Percentiles rank a stretch among this genome's conserved stretches.
Evolutionary conservation across 768 basidiomycete genomes (phyloP).

Genomic region (Serendipita indica): DNA sequence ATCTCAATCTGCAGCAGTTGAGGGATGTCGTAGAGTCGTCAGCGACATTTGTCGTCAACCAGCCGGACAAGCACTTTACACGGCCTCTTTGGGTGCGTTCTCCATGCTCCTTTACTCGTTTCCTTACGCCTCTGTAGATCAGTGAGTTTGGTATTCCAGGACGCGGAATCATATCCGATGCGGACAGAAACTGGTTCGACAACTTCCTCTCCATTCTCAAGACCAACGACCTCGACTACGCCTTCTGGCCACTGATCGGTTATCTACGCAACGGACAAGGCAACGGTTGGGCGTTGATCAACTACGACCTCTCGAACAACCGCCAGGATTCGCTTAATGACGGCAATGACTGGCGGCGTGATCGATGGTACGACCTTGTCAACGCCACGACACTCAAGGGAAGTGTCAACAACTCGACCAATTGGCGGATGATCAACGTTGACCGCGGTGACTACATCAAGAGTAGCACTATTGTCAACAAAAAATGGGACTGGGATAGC

Average conservation of each 20-base stretch:
- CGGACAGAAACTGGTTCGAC: neutral
- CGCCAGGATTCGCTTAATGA: neutral
- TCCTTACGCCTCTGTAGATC: neutral
- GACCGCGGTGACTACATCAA: constrained; percentile 11
- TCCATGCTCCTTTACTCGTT: no score
- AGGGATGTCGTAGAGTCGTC: neutral
- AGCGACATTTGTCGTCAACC: constrained; percentile 8
- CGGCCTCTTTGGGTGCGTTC: constrained; percentile 7
- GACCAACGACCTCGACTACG: constrained; percentile 10
- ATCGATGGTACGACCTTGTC: neutral
- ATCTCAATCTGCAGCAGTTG: constrained; percentile 1
- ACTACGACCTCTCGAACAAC: neutral
- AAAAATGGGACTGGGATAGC: constrained; percentile 10
- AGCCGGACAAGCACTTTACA: constrained; percentile 1
- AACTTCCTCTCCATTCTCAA: constrained; percentile 8
- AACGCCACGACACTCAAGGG: constrained; percentile 1
- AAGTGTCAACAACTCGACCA: neutral
- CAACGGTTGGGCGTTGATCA: constrained; percentile 10
- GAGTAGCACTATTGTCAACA: neutral
- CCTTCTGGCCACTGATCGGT: constrained; percentile 13
- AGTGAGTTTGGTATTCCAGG: constrained; percentile 6
- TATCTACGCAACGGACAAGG: constrained; percentile 5
- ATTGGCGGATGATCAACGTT: constrained; percentile 10
- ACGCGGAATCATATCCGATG: neutral
- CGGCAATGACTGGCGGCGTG: constrained; percentile 11